Base-by-base conservation (phyloP, 2,329 filamentous ascomycete species). In the Aspergillus intermedius region DNA sequence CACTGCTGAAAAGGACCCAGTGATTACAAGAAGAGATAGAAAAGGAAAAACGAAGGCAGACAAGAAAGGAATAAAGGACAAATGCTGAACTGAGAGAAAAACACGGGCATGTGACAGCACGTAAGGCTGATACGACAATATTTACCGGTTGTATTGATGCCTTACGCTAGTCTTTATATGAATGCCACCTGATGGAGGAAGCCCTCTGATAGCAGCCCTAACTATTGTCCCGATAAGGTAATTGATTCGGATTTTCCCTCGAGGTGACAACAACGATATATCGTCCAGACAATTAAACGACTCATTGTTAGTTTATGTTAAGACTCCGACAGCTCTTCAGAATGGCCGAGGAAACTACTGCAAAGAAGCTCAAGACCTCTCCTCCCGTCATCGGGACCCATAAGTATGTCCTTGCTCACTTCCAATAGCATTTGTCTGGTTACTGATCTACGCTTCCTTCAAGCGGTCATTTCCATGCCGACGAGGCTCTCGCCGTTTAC, bases 401-500 rank as follows among this genome's bases (percentile, higher is more conserved):
- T 80, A 96, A 86, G 77, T 78, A 69, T 48, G 53, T 43, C n/a
- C 19, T 42, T 21, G 6, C 5, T 23, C 13, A 45, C 22, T 19
- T 40, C 37, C 37, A 40, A 40, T 40, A 21, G 22, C 10, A 9
- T 40, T 40, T 19, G 17, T 12, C 17, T 40, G 37, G 25, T 46
- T 49, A 47, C 50, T 50, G 32, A 46, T 46, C n/a, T 25, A 32
- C 22, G 22, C n/a, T 9, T 30, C 43, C 32, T 30, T 34, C 22
- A 53, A 81, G 78, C 74, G 93, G 93, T 59, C 90, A 96, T 77
- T 98, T 98, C 80, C 93, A 98, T 76, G 93, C 93, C 68, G 93
- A 98, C 71, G 93, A 98, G 76, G 91, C 93, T 52, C 83, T 98
- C 40, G 93, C 93, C 50, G 91, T 98, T 56, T 90, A 95, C 77